Evolutionary conservation across 2,329 filamentous ascomycete genomes (phyloP).

Genomic region (Conoideocrella luteorostrata): DNA sequence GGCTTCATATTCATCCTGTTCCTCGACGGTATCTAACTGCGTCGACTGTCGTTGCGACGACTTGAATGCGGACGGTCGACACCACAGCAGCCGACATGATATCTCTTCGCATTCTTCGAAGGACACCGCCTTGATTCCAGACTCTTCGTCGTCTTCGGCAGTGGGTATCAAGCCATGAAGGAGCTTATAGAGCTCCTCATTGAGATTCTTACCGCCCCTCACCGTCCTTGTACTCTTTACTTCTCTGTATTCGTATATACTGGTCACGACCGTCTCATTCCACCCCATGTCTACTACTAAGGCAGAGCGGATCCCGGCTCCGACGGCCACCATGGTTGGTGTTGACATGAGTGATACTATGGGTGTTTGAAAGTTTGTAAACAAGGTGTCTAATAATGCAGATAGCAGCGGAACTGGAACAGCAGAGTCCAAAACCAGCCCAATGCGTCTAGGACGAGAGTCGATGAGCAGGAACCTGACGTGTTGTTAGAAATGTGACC

Average conservation of each 20-base stretch:
- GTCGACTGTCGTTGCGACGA: constrained; percentile 31
- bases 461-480: constrained; percentile 60
- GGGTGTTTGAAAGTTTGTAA: constrained; percentile 73
- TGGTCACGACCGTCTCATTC: constrained; percentile 81
- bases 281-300: constrained; percentile 88
- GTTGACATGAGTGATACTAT: constrained; percentile 74
- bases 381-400: constrained; percentile 68
- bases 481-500: background rate
- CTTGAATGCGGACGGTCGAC: constrained; percentile 33
- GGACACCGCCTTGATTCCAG: constrained; percentile 37
- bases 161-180: constrained; percentile 33
- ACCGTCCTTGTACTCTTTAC: constrained; percentile 64
- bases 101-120: constrained; percentile 83
- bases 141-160: constrained; percentile 23
- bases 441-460: constrained; percentile 66
- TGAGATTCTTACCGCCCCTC: constrained; percentile 66
- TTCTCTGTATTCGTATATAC: constrained; percentile 85
- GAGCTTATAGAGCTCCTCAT: constrained; percentile 61
- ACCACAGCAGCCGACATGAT: constrained; percentile 71
- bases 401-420: constrained; percentile 75
- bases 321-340: constrained; percentile 66
- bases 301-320: constrained; percentile 78
- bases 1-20: constrained; percentile 48
- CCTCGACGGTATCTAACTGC: constrained; percentile 43
- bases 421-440: constrained; percentile 69